Base-by-base conservation (phyloP, 2,329 filamentous ascomycete genomes). In the Fusarium bulbicola region DNA sequence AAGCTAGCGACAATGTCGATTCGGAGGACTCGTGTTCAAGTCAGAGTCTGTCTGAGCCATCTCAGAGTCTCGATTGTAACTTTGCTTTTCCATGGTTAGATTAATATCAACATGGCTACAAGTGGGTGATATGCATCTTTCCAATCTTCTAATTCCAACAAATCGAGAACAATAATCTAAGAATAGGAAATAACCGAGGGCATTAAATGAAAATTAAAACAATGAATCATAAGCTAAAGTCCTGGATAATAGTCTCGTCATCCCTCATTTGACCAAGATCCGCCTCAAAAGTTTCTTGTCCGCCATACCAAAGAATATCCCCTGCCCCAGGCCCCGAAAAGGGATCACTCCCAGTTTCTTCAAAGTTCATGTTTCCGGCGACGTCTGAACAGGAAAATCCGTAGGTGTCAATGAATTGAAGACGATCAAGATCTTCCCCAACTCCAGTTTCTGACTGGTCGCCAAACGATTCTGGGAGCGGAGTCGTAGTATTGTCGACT, bases 21-120 rank as follows among this genome's bases (percentile, higher is more conserved):
- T 53, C 28, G 16, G 57, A 40, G 14, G 45, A 40, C 24, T 59
- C 45, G 9, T 34, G 18, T 39, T 28, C 36, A 7, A 24, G 13
- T 24, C 36, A 32, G 20, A 53, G 7, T 34, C 7, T 34, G 11
- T 32, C 26, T 11, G 57, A 34, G 7, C 57, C 36, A 18, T 11
- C 57, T 24, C 46, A 59, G 20, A 24, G n/a, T 20, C 45, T 59
- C 14, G 57, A 59, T 53, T 59, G 15, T 21, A 53, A 59, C 12
- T 59, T 59, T 30, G 45, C 57, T 18, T 59, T 59, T 21, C 57
- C 57, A 26, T 59, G 57, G 57, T 20, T 20, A 21, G 57, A 59
- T 30, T 59, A 18, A 21, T 21, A 30, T 37, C 21, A n/a, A 28
- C 2, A 15, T 30, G 6, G 6, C 14, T 54, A 18, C 15, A 21